Base-by-base conservation (phyloP, 2,329 filamentous ascomycete species). In the Verticillium albo-atrum region DNA sequence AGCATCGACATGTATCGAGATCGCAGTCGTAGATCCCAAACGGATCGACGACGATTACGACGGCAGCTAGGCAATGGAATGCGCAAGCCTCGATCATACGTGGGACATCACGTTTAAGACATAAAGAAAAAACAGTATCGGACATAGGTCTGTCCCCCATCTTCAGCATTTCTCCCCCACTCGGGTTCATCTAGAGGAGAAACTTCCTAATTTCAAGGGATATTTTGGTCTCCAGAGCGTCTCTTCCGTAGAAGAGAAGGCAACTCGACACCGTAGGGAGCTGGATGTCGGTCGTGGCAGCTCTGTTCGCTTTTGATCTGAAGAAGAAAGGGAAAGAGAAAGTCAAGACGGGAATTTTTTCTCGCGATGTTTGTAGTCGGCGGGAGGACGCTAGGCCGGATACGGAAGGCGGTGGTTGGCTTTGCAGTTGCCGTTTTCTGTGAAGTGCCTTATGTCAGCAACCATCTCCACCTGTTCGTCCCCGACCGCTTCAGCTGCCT, bases 191-290 rank as follows among this genome's bases (percentile, higher is more conserved):
- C 37, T 51, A 51, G 37, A 51, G 79, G 80, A 73, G 72, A 84
- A 79, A 84, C 82, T 86, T 86, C 83, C 83, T 86, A 85, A 83
- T 77, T 77, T 73, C 81, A 81, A 81, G 82, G 82, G 78, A 63
- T 57, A 70, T 75, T 73, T 81, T 77, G 64, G 72, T 86, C 81
- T 86, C 76, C 82, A 82, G 81, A 84, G 79, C 74, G 69, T 72
- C 79, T 79, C 79, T 77, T 77, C 64, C 62, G 57, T 60, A 63
- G 68, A 58, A 75, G 75, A 76, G 79, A 81, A 81, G 83, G 83
- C 83, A 86, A 86, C 83, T 71, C 82, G 74, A 81, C 83, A 85
- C 82, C 82, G 83, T 86, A 71, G 76, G 69, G 68, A 66, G 71
- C 79, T 78, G 75, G 77, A 77, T 85, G 82, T 81, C 75, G 82